Percentiles rank a stretch among this genome's conserved stretches.
phyloP scores from a whole-genome alignment of 2,329 filamentous ascomycete genomes.

The Neospermospora avenae region DNA sequence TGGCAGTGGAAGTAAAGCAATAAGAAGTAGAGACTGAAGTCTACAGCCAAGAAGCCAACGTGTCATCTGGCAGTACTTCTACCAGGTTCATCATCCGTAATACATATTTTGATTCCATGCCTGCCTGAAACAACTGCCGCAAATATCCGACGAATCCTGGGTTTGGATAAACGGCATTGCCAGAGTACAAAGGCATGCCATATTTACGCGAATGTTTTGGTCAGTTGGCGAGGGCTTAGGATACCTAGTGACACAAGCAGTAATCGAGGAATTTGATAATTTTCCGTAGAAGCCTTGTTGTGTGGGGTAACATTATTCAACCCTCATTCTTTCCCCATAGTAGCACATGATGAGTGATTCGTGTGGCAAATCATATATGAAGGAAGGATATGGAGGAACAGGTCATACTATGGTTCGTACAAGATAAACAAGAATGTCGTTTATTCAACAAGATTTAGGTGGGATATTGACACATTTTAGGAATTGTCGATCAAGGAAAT shows the following conservation, averaged over 20 bases:
- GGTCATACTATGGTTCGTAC: too few relatives aligned
- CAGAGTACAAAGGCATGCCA: too few relatives aligned
- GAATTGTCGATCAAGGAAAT: too few relatives aligned
- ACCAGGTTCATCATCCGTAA: slow-evolving; percentile 10
- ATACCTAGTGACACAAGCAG: background rate
- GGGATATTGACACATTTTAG: too few relatives aligned
- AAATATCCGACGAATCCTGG: background rate
- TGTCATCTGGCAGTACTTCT: slow-evolving; percentile 5
- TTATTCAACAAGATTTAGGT: too few relatives aligned
- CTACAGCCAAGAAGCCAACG: slow-evolving; percentile 7
- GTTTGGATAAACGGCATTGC: background rate
- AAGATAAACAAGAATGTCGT: too few relatives aligned
- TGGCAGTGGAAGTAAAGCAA: background rate
- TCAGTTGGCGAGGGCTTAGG: background rate
- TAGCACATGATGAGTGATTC: too few relatives aligned
- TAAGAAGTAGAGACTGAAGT: background rate
- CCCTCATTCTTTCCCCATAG: slow-evolving; percentile 1
- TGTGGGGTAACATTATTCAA: slow-evolving; percentile 2
- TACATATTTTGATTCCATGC: slow-evolving; percentile 9
- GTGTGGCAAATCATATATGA: too few relatives aligned
- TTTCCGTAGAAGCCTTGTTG: background rate
- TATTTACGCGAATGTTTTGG: background rate
- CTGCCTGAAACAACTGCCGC: slow-evolving; percentile 10
- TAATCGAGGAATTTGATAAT: background rate
- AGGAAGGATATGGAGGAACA: background rate